Base-by-base conservation (phyloP, 345 rosid species). In the Triadica sebifera region DNA sequence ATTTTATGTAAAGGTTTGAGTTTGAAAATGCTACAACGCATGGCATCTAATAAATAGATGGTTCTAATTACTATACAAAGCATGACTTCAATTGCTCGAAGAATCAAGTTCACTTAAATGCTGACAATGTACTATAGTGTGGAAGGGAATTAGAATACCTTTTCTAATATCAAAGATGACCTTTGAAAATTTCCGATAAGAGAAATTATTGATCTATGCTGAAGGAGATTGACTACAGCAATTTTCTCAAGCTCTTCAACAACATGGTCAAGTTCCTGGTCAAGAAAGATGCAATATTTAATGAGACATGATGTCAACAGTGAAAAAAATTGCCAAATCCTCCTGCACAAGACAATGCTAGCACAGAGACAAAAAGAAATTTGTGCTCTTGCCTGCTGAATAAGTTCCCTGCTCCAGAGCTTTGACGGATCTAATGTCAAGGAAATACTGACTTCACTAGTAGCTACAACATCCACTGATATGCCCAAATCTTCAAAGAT, bases 391-490 rank as follows among this genome's bases (percentile, higher is more conserved):
- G 91, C 99, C 98, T 93, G 98, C 86, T 93, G 97, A 78, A 95
- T 95, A 19, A 95, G 88, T 75, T 95, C 99, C 84, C 98, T 88
- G 79, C 98, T 90, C 98, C 99, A 95, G 62, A 95, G 87, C 82
- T 91, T 93, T 63, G 97, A 93, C 2, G 98, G 99, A 85, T 95
- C 99, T 75, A 95, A 70, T 46, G 99, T 95, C 89, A 95, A 78
- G 29, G 99, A 95, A 81, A 95, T 87, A 81, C 98, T 95, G 83
- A 95, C 99, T 93, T 95, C 99, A 84, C 99, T 95, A 47, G 98
- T 95, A 70, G 99, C 99, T 63, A 95, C 99, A 75, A 93, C 99
- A 83, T 95, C 99, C 29, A 95, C 98, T 0, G 98, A 95, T 78
- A 95, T 95, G 72, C 93, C 99, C 78, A 95, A 84, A 38, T 93